A percentile compares a stretch with the other conserved stretches of the same genome.
phyloP scores from a whole-genome alignment of 2,329 filamentous ascomycete genomes.

The Neocatenulostroma microsporum region DNA sequence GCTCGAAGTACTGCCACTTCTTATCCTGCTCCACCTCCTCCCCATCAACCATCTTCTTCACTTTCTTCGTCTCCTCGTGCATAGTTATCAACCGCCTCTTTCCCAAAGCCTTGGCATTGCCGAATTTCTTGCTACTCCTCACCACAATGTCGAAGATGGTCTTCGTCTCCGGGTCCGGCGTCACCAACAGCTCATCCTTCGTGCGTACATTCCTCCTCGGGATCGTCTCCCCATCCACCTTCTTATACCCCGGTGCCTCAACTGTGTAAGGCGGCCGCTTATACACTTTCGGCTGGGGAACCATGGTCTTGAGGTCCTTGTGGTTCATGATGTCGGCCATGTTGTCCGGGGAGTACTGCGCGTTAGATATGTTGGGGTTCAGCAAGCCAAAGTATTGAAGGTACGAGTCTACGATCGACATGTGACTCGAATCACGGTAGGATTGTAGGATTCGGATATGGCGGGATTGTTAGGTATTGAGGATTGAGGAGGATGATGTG shows the following conservation, averaged over 20 bases:
- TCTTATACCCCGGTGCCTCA: conserved; percentile 60
- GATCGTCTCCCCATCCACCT: conserved; percentile 72
- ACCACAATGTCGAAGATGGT: conserved; percentile 75
- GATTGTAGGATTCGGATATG: too few species aligned
- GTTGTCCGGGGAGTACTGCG: conserved; percentile 9
- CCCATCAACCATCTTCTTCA: conserved; percentile 81
- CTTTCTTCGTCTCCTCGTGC: conserved; percentile 78
- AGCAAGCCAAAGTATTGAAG: conserved; percentile 7
- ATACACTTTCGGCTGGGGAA: conserved; percentile 40
- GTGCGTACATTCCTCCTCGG: conserved; percentile 66
- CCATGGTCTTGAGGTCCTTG: conserved; percentile 41
- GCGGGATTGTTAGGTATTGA: too few species aligned
- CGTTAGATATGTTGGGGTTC: conserved; percentile 7
- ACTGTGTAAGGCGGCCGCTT: conserved; percentile 68
- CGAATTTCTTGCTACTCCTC: conserved; percentile 53
- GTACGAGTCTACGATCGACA: conserved; percentile 4
- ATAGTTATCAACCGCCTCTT: conserved; percentile 65
- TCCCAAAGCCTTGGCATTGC: conserved; percentile 51
- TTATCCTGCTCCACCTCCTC: conserved; percentile 74
- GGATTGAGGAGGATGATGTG: too few species aligned
- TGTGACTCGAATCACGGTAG: too few species aligned
- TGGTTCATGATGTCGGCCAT: conserved; percentile 29
- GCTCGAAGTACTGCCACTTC: conserved; percentile 85
- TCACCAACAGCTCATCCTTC: conserved; percentile 60
- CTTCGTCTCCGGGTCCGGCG: conserved; percentile 59